These are phyloP conservation scores for Trichoderma brevicompactum DNA, from an alignment of 2,329 filamentous ascomycete genomes.

Conservation along the genomic window DNA sequence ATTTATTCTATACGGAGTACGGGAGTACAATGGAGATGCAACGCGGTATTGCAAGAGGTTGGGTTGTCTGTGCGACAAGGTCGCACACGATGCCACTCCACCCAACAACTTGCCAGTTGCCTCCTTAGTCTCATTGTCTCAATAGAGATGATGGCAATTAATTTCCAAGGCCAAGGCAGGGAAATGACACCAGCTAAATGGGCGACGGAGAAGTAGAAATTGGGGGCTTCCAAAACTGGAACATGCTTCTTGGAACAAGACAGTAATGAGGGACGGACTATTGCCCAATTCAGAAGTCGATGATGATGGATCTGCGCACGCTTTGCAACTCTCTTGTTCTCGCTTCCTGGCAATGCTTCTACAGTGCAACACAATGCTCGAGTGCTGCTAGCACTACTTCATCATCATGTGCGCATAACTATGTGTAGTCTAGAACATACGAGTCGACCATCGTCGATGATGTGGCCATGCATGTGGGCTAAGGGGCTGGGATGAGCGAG, in stretches of 20 bases:
- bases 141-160: constrained; percentile 7
- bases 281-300: constrained; percentile 20
- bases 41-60: constrained; percentile 13
- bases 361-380: not conserved
- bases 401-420: constrained; percentile 26
- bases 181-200: not conserved
- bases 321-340: constrained; percentile 17
- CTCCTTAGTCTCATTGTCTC: not conserved
- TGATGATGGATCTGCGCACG: constrained; percentile 24
- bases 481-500: constrained; percentile 9
- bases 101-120: not conserved
- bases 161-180: constrained; percentile 23
- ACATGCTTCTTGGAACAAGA: not conserved
- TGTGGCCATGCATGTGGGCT: constrained; percentile 22
- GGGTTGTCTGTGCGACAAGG: constrained; percentile 5
- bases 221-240: constrained; percentile 6
- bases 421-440: constrained; percentile 22
- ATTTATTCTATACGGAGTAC: not conserved
- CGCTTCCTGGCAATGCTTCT: not conserved
- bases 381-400: not conserved
- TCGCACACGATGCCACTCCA: constrained; percentile 14
- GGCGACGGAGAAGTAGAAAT: not conserved
- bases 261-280: constrained; percentile 8
- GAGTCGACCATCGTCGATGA: constrained; percentile 23
- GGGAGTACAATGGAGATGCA: constrained; percentile 10